Percentiles rank a stretch among this genome's conserved stretches.
Evolutionary conservation across 345 rosid species (phyloP).

Genomic region (Dipteronia sinensis): DNA sequence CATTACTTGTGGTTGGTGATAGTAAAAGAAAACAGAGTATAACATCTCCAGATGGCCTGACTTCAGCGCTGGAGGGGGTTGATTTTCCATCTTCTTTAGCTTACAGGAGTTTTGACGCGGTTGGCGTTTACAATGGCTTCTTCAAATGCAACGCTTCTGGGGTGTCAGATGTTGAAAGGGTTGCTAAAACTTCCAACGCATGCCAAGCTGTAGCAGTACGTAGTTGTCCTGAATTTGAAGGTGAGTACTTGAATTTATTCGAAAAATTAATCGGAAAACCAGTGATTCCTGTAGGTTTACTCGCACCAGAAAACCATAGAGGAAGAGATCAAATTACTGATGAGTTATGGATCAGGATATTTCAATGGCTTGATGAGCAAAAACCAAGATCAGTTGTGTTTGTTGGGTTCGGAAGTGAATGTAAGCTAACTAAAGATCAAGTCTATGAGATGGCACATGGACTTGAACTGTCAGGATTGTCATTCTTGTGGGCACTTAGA

Average conservation of each 20-base stretch:
- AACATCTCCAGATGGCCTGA: constrained; percentile 16
- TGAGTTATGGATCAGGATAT: background rate
- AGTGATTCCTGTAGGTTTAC: constrained; percentile 24
- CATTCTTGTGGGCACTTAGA: constrained; percentile 8
- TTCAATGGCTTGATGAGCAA: constrained; percentile 4
- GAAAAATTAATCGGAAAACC: background rate
- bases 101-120: constrained; percentile 8
- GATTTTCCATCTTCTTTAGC: constrained; percentile 25
- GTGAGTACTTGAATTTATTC: constrained; percentile 7
- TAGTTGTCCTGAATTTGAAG: constrained; percentile 24
- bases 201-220: constrained; percentile 24
- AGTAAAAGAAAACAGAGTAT: too few species aligned
- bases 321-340: background rate
- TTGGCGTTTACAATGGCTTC: background rate
- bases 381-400: background rate
- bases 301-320: constrained; percentile 15
- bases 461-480: background rate
- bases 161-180: constrained; percentile 13
- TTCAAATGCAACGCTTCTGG: constrained; percentile 23
- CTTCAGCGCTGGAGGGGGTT: constrained; percentile 19
- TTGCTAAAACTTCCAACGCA: background rate
- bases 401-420: constrained; percentile 1
- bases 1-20: too few species aligned
- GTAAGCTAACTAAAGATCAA: background rate
- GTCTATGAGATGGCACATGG: background rate